Conservation (phyloP, 768 basidiomycete genomes). For the Russula sp. region DNA sequence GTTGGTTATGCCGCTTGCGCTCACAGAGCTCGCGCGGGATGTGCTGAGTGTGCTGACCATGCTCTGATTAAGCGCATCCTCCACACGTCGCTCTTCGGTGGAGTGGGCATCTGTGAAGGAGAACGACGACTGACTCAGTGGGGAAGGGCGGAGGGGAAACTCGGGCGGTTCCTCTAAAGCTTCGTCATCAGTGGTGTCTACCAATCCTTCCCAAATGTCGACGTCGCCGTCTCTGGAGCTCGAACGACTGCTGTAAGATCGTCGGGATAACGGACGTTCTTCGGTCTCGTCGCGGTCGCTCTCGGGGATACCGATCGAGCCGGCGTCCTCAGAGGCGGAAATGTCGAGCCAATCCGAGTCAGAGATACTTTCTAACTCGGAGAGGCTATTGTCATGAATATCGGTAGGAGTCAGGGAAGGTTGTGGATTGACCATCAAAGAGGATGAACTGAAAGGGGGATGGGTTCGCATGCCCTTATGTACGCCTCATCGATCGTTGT, state of each 20-base stretch:
- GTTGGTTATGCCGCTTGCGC: slow-evolving; percentile 38
- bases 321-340: slow-evolving; percentile 68
- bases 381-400: slow-evolving; percentile 45
- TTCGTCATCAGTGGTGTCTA: slow-evolving; percentile 60
- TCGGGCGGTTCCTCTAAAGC: slow-evolving; percentile 32
- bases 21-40: slow-evolving; percentile 63
- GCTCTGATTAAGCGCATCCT: slow-evolving; percentile 77
- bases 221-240: slow-evolving; percentile 69
- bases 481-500: slow-evolving; percentile 26
- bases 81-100: slow-evolving; percentile 65
- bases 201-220: slow-evolving; percentile 76
- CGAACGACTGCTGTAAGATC: slow-evolving; percentile 65
- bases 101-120: slow-evolving; percentile 28
- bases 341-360: slow-evolving; percentile 87
- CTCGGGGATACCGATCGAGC: slow-evolving; percentile 59
- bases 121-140: slow-evolving; percentile 6
- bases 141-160: slow-evolving; percentile 31
- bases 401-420: slow-evolving; percentile 33
- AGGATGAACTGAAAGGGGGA: slow-evolving; percentile 30
- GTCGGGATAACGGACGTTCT: slow-evolving; percentile 57
- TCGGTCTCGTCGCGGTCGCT: slow-evolving; percentile 57
- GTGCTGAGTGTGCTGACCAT: slow-evolving; percentile 75
- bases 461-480: slow-evolving; percentile 19
- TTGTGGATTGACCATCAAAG: slow-evolving; percentile 31
- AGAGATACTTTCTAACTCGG: slow-evolving; percentile 64